Evolutionary conservation across 768 basidiomycete species (phyloP), one percentile per base, ranked within the genome.

Genomic region (Fomitopsis serialis): DNA sequence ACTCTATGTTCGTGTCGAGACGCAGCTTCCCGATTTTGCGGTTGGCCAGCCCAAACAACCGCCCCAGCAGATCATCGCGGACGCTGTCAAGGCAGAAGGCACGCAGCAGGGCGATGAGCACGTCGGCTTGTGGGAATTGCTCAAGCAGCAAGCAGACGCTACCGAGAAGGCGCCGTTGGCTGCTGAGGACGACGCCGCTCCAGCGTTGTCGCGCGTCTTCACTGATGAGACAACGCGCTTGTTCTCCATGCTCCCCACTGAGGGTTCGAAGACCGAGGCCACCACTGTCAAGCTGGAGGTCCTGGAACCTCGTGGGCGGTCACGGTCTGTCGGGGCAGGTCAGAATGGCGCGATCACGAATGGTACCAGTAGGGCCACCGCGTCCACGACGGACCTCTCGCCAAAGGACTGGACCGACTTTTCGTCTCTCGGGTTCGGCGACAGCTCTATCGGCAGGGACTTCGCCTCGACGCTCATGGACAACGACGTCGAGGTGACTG

Each of bases 321-420:
- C 74, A 51, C 49, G 70, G 59, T 62, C 72, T 53, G 40, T 54
- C 13, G 55, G 52, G 3, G 52, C 52, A 9, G 45, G 42, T 67
- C 70, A 17, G 68, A 48, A 57, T 22, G 55, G 55, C 34, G 45
- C 53, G 0, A 1, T 45, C 17, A 15, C 24, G 3, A 53, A 53
- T 32, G 50, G 55, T 2, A 22, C 43, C 1, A 58, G 52, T 17
- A 42, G 42, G 8, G n/a, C 57, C 13, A 56, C 57, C 1, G 57
- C 60, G n/a, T 47, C 55, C 19, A 55, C 57, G 9, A 24, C 67
- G 46, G 60, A 69, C 63, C 68, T 47, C 61, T 74, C 45, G 2
- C 63, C 65, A 17, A 65, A 65, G 22, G 85, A 88, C 59, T 91
- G 89, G 89, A 64, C 74, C 5, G 78, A 83, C 36, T 90, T 91